Evolutionary conservation across 352 stramenopile genomes (phyloP).

Genomic region (Globisporangium carolinianum): DNA sequence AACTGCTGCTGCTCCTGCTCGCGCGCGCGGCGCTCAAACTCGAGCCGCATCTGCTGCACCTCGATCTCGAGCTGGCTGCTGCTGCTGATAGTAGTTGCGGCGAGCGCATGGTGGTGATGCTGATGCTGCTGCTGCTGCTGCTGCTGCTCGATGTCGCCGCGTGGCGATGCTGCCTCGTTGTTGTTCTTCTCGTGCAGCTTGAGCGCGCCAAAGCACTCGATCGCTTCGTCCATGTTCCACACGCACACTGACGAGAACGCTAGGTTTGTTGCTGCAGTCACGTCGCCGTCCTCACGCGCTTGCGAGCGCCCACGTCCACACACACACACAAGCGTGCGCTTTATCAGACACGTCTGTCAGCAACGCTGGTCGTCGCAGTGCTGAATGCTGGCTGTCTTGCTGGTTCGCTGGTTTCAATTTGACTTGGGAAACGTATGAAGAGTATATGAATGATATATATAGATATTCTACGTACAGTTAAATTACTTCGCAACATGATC

Average conservation of each 20-base stretch:
- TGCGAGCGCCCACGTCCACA: too few species aligned
- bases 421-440: too few species aligned
- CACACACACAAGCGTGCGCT: too few species aligned
- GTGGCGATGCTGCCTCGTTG: not conserved
- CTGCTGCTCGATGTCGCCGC: conserved; percentile 5
- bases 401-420: too few species aligned
- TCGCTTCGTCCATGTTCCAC: conserved; percentile 39
- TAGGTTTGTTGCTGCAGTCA: too few species aligned
- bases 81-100: not conserved
- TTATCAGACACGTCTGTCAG: too few species aligned
- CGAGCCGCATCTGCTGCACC: conserved; percentile 36
- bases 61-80: conserved; percentile 20
- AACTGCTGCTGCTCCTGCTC: conserved; percentile 44
- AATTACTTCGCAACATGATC: too few species aligned
- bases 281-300: too few species aligned
- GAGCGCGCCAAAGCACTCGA: conserved; percentile 67
- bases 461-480: too few species aligned
- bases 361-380: too few species aligned
- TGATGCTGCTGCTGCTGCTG: conserved; percentile 9
- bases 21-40: conserved; percentile 32
- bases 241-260: not conserved
- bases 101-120: conserved; percentile 1
- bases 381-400: too few species aligned
- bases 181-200: conserved; percentile 45
- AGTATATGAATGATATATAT: too few species aligned